These are phyloP conservation scores for Chiua virens DNA, from an alignment of 768 basidiomycete species.

Conservation along the genomic window DNA sequence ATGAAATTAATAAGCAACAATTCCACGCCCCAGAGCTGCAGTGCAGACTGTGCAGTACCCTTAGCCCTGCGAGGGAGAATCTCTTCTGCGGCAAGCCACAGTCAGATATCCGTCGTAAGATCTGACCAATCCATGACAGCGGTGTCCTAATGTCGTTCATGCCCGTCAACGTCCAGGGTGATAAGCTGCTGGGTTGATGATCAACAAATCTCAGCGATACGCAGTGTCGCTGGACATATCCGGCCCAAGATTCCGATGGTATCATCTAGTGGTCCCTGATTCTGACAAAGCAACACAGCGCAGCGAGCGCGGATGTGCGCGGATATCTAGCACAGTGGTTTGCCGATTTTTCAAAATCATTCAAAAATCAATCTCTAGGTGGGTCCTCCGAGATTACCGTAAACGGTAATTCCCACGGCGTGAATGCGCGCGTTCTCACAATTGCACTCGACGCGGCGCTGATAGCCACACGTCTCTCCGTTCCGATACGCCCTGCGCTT, in stretches of 20 bases:
- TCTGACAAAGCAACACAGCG: neutral
- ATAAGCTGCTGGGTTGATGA: too few species aligned
- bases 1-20: constrained; percentile 12
- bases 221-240: neutral
- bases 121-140: neutral
- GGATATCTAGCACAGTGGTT: too few species aligned
- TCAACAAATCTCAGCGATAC: neutral
- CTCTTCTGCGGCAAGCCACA: neutral
- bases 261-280: constrained; percentile 9
- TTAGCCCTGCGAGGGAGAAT: constrained; percentile 6
- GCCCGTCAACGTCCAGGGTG: constrained; percentile 1
- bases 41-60: neutral
- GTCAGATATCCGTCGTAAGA: neutral
- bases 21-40: neutral
- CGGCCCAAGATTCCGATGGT: neutral
- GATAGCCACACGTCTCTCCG: neutral
- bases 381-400: neutral
- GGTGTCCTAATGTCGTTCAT: too few species aligned
- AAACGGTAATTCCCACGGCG: neutral
- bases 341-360: neutral
- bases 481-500: constrained; percentile 3
- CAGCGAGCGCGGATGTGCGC: too few species aligned
- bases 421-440: neutral
- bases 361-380: neutral
- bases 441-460: neutral